Percentiles rank a stretch among this genome's conserved stretches.
Evolutionary conservation across 768 basidiomycete genomes (phyloP).

Genomic region (Termitomyces sp.): DNA sequence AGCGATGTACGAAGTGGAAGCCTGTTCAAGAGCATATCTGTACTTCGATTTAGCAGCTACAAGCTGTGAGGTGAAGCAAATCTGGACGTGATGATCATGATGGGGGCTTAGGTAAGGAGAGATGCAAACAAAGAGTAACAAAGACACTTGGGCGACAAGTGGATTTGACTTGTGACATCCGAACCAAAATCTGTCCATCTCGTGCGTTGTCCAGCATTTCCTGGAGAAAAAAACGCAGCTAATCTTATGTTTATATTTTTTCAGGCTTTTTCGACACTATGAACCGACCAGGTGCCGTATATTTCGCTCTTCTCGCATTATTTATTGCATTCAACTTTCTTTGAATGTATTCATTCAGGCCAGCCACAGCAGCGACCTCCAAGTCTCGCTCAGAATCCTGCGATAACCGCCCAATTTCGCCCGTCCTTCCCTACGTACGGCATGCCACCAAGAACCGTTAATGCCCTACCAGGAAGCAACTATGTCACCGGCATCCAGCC

Average conservation of each 20-base stretch:
- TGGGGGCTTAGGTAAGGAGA: constrained; percentile 15
- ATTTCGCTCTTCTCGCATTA: constrained; percentile 6
- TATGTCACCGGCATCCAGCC: constrained; percentile 57
- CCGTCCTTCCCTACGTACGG: constrained; percentile 49
- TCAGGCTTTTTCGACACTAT: constrained; percentile 35
- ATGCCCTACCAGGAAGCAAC: constrained; percentile 38
- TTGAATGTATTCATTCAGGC: constrained; percentile 37
- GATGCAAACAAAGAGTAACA: constrained; percentile 39
- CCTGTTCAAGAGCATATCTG: neutral
- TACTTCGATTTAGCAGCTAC: too few relatives aligned
- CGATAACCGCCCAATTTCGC: constrained; percentile 61
- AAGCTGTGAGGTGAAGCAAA: neutral
- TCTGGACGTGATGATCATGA: neutral
- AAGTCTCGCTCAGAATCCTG: constrained; percentile 61
- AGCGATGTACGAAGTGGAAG: neutral
- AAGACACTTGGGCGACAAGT: constrained; percentile 19
- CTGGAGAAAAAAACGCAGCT: neutral
- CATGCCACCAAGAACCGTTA: constrained; percentile 58
- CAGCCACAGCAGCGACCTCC: constrained; percentile 82
- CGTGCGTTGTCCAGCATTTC: constrained; percentile 3
- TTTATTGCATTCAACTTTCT: constrained; percentile 18
- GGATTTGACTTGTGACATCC: constrained; percentile 14
- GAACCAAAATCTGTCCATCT: constrained; percentile 12
- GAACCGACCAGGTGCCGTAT: constrained; percentile 56
- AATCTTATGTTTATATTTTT: constrained; percentile 16